These are phyloP conservation scores for Spathaspora passalidarum DNA, from an alignment of 805 yeast species.

Conservation along the genomic window DNA sequence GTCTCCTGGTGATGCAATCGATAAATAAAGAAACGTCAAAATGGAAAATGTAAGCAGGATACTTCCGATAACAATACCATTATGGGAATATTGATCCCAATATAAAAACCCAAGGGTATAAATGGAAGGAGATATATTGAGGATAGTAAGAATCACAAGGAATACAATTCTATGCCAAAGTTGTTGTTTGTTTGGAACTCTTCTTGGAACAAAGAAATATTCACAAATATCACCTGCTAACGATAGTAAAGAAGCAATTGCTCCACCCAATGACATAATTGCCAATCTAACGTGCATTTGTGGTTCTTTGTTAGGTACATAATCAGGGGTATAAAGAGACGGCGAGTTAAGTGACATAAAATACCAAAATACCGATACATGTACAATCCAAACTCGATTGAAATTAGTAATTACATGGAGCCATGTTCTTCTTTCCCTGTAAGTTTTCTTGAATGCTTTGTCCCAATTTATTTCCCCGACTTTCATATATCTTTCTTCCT, in stretches of 20 bases:
- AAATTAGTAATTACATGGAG: constrained; percentile 48
- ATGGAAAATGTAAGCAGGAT: constrained; percentile 27
- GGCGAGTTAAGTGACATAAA: constrained; percentile 51
- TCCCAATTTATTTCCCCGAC: constrained; percentile 40
- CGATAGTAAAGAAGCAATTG: constrained; percentile 33
- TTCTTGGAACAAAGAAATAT: constrained; percentile 23
- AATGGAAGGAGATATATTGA: constrained; percentile 27
- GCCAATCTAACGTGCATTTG: constrained; percentile 39
- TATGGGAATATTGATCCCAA: constrained; percentile 18
- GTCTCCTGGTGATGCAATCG: constrained; percentile 23
- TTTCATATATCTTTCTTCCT: constrained; percentile 26
- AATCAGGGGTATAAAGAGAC: constrained; percentile 44
- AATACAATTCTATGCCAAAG: constrained; percentile 1
- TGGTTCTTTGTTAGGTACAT: constrained; percentile 41
- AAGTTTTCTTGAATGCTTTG: constrained; percentile 43
- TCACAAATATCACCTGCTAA: constrained; percentile 25
- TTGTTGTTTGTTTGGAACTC: constrained; percentile 17
- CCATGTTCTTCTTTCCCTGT: constrained; percentile 48
- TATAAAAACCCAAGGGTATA: constrained; percentile 27
- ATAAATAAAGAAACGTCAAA: constrained; percentile 25
- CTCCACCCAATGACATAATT: constrained; percentile 44
- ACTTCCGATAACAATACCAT: constrained; percentile 21
- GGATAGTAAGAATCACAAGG: constrained; percentile 10
- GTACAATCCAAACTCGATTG: constrained; percentile 53
- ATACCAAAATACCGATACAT: constrained; percentile 50